Evolutionary conservation across 2,329 filamentous ascomycete genomes (phyloP), one percentile per base, ranked within the genome.

Genomic region (Neobulgaria alba): DNA sequence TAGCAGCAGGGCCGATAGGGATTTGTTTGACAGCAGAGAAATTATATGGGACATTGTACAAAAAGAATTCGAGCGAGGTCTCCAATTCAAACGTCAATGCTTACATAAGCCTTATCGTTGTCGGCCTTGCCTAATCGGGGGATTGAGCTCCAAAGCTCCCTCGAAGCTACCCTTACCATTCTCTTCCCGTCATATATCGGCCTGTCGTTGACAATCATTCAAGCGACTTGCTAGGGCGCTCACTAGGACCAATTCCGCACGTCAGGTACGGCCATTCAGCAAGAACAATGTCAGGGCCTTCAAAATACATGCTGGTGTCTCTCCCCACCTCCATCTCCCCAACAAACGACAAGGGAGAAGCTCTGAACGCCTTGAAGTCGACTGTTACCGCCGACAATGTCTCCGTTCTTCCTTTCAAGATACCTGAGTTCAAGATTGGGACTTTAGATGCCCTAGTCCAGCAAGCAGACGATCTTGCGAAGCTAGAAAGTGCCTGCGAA

Each of bases 371-470:
- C 33, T 67, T 98, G 47, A 77, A 79, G 53, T 68, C 79, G 41
- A 86, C 81, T 31, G 72, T 95, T 41, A 71, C 77, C 36, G 67
- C 76, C 42, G 85, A 94, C 55, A 80, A 85, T 62, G 87, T 84
- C 60, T 77, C 75, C 38, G 82, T 87, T 33, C 68, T 79, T 38
- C 79, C 80, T 2, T 95, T 96, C 60, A 68, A 76, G 42, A 83
- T 96, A 49, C 92, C 92, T 15, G 82, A 88, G 51, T 95, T 98
- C 75, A 98, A 96, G 71, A 94, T 98, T 62, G 92, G 92, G 43
- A 95, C 92, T 0, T 74, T 98, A 29, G 92, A 98, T 67, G 87
- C 85, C 29, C 73, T 98, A 43, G 88, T 98, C 33, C 86, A 95
- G 66, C 90, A 98, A 65, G 92, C 92, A 42, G 92, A 98, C 59